Evolutionary conservation across 495 filamentous ascomycete genomes (phyloP).

Genomic region (Penicillium cosmopolitanum): DNA sequence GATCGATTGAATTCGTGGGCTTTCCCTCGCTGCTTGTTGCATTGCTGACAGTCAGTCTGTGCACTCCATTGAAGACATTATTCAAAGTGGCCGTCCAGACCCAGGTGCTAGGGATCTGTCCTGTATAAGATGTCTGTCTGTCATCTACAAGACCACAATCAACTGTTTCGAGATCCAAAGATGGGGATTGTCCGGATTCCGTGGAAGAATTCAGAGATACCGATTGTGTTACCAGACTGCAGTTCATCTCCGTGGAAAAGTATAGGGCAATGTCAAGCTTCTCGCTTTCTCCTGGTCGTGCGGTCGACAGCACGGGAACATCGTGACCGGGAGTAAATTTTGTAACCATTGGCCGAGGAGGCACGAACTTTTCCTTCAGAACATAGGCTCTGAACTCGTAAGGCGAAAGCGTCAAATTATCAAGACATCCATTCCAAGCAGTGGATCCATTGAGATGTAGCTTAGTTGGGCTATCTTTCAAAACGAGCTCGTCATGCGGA

Average conservation of each 20-base stretch:
- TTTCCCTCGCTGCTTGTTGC: constrained; percentile 41
- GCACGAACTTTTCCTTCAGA: constrained; percentile 50
- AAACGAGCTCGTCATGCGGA: constrained; percentile 59
- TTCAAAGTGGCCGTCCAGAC: constrained; percentile 55
- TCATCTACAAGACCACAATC: constrained; percentile 41
- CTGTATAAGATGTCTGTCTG: constrained; percentile 38
- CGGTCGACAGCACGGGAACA: constrained; percentile 55
- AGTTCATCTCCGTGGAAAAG: constrained; percentile 68
- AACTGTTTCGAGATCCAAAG: constrained; percentile 45
- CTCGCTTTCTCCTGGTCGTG: constrained; percentile 46
- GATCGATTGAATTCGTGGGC: constrained; percentile 52
- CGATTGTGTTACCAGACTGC: constrained; percentile 52
- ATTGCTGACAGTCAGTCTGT: constrained; percentile 64
- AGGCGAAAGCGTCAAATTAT: constrained; percentile 53
- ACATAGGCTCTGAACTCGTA: constrained; percentile 70
- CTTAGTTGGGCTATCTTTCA: constrained; percentile 44
- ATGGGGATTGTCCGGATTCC: constrained; percentile 43
- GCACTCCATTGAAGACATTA: constrained; percentile 67
- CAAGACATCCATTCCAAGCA: constrained; percentile 60
- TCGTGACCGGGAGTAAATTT: constrained; percentile 69
- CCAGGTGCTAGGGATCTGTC: constrained; percentile 59
- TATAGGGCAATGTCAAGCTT: constrained; percentile 55
- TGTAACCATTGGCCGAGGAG: constrained; percentile 68
- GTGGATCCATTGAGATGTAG: constrained; percentile 49
- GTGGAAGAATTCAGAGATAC: constrained; percentile 60